phyloP scores from a whole-genome alignment of 306 rosid species.

The Pterocarpus santalinus region DNA sequence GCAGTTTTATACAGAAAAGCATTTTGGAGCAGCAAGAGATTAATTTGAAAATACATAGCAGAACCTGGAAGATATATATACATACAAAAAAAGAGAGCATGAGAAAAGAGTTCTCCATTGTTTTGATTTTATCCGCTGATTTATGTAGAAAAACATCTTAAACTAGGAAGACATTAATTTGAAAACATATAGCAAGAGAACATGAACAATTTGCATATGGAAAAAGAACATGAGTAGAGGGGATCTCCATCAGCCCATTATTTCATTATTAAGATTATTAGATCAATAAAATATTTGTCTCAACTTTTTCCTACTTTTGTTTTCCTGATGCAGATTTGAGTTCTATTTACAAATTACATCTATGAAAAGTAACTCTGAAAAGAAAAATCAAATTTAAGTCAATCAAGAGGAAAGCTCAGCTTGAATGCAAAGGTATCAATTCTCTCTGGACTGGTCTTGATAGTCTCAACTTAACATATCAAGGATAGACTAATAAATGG shows the following conservation, averaged over 20 bases:
- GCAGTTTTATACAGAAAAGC: not conserved
- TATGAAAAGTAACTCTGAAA: not conserved
- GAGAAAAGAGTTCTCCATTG: not conserved
- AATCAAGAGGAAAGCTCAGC: constrained; percentile 26
- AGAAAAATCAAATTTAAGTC: not conserved
- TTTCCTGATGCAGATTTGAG: not conserved
- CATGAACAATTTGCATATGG: not conserved
- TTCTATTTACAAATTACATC: not conserved
- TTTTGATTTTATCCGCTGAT: not conserved
- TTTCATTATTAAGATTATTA: not conserved
- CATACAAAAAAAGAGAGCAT: not conserved
- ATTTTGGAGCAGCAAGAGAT: not conserved
- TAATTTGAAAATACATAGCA: constrained; percentile 7
- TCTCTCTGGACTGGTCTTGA: not conserved
- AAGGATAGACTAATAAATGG: no score
- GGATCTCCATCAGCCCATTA: not conserved
- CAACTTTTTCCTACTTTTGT: constrained; percentile 24
- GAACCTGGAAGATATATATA: not conserved
- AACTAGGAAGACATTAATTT: constrained; percentile 20
- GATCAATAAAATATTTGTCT: constrained; percentile 14
- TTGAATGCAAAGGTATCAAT: not conserved
- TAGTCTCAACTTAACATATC: not conserved
- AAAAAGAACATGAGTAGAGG: constrained; percentile 5
- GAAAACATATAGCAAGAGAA: constrained; percentile 35
- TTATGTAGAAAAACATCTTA: not conserved